phyloP scores from a whole-genome alignment of 2,329 filamentous ascomycete species.

The Penicillium griseofulvum region DNA sequence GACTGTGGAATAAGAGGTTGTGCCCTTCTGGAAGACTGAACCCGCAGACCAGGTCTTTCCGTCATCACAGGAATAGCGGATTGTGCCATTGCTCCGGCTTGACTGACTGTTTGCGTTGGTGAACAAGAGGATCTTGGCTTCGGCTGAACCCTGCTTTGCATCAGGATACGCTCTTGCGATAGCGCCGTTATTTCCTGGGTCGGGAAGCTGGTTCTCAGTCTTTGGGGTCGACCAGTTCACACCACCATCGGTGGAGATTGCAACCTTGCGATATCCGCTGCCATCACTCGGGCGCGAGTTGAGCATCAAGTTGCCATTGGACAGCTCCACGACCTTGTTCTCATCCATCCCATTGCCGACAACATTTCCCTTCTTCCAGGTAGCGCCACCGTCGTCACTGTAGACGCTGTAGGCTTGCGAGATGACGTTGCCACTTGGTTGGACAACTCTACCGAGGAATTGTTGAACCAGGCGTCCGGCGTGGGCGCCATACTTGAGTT shows the following conservation, averaged over 20 bases:
- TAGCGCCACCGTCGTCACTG: background rate
- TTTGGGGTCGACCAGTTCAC: background rate
- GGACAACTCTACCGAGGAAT: background rate
- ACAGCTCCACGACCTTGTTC: background rate
- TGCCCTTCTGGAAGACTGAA: background rate
- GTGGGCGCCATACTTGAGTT: background rate
- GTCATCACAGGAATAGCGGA: background rate
- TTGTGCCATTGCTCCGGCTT: background rate
- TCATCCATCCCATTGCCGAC: background rate
- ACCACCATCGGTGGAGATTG: background rate
- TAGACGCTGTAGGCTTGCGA: background rate
- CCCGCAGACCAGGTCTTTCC: background rate
- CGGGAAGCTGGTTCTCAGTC: background rate
- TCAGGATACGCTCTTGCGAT: background rate
- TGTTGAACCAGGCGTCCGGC: background rate
- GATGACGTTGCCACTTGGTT: background rate
- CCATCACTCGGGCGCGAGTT: background rate
- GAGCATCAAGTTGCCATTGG: background rate
- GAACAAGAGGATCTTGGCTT: background rate
- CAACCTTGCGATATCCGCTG: background rate
- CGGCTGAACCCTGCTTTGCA: background rate
- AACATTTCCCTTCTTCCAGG: background rate
- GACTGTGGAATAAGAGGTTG: background rate
- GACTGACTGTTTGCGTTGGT: background rate
- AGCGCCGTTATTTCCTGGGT: background rate